These are phyloP conservation scores for Cryphonectria radicalis DNA, from an alignment of 2,329 filamentous ascomycete genomes.

Conservation along the genomic window DNA sequence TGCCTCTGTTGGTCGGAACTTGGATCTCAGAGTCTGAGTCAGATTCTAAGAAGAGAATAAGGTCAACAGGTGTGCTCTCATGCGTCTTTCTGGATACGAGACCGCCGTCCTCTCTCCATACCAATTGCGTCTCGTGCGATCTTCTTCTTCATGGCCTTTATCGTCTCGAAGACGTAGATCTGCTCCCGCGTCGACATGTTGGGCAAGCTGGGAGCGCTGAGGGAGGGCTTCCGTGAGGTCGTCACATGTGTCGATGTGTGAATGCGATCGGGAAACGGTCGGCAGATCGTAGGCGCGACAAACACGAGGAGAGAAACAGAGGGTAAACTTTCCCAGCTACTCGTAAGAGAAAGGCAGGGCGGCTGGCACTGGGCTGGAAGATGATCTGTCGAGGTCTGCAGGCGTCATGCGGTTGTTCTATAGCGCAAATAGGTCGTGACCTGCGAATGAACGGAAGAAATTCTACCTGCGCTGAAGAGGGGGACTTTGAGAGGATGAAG, in stretches of 20 bases:
- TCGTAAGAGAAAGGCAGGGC: neutral
- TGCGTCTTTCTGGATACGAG: neutral
- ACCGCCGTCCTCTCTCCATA: conserved; percentile 37
- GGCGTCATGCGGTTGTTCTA: neutral
- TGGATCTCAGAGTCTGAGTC: conserved; percentile 77
- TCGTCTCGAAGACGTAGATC: conserved; percentile 67
- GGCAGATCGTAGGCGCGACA: conserved; percentile 10
- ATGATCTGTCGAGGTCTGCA: neutral
- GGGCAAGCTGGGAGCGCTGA: conserved; percentile 27
- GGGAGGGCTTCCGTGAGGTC: neutral
- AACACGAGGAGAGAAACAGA: neutral
- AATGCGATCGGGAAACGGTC: neutral
- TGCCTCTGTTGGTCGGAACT: conserved; percentile 72
- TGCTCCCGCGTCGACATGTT: conserved; percentile 60
- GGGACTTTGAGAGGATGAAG: neutral
- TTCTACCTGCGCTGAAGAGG: neutral
- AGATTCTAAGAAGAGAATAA: conserved; percentile 59
- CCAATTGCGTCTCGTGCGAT: conserved; percentile 67
- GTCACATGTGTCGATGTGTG: neutral
- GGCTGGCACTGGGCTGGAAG: neutral
- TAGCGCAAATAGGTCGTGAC: neutral
- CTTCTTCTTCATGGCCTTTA: conserved; percentile 70
- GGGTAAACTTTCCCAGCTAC: neutral
- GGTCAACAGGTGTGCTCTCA: conserved; percentile 8
- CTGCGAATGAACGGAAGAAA: neutral